Evolutionary conservation across 441 rosid species (phyloP).

Genomic region (Erodium moschatum): DNA sequence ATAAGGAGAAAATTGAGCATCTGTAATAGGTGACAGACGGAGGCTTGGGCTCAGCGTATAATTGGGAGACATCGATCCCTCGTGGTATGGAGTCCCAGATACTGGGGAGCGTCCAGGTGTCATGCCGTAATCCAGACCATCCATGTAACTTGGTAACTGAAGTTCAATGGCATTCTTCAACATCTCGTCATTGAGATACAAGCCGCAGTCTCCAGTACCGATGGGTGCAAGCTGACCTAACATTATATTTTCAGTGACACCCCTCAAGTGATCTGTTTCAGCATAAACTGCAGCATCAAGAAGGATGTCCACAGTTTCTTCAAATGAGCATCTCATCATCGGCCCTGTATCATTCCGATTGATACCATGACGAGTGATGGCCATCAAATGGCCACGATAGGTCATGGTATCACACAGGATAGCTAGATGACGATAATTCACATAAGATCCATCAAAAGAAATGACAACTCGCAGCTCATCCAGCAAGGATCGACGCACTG

Average conservation of each 20-base stretch:
- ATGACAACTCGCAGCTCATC: constrained; percentile 94
- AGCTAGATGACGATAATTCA: constrained; percentile 90
- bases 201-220: constrained; percentile 79
- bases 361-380: constrained; percentile 96
- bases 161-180: constrained; percentile 95
- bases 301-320: constrained; percentile 96
- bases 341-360: constrained; percentile 96
- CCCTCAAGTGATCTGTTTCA: constrained; percentile 71
- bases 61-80: constrained; percentile 91
- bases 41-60: constrained; percentile 71
- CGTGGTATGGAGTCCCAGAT: constrained; percentile 83
- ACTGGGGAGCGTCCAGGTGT: constrained; percentile 77
- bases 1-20: constrained; percentile 81
- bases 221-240: constrained; percentile 95
- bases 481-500: constrained; percentile 80
- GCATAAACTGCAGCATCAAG: constrained; percentile 97
- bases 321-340: constrained; percentile 96
- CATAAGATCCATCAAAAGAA: constrained; percentile 95
- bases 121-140: constrained; percentile 79
- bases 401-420: constrained; percentile 98
- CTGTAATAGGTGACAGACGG: constrained; percentile 70
- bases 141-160: constrained; percentile 96
- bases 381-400: constrained; percentile 97
- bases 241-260: constrained; percentile 97
- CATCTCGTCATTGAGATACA: constrained; percentile 94